A percentile compares a stretch with the other conserved stretches of the same genome.
phyloP scores from a whole-genome alignment of 139 green algal genomes.

The Chlamydomonas sp. region DNA sequence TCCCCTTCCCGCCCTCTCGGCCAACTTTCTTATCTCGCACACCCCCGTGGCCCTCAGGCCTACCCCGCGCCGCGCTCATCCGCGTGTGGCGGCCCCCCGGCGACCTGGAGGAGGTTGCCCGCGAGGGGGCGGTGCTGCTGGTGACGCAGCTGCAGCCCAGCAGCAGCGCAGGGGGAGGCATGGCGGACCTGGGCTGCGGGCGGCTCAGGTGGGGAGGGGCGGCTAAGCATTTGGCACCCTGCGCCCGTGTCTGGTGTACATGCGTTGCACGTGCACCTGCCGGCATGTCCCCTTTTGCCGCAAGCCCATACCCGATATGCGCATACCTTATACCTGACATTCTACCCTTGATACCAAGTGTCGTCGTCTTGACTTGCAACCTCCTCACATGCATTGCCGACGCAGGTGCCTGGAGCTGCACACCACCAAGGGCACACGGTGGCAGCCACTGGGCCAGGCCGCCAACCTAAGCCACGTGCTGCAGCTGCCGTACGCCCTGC shows the following conservation, averaged over 20 bases:
- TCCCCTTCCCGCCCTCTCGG: too few species aligned
- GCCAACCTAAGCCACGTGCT: constrained; percentile 9
- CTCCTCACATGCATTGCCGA: too few species aligned
- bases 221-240: too few species aligned
- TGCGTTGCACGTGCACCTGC: too few species aligned
- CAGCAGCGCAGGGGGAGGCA: neutral
- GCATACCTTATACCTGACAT: too few species aligned
- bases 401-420: neutral
- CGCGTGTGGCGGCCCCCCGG: constrained; percentile 10
- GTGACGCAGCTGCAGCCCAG: neutral
- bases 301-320: too few species aligned
- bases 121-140: constrained; percentile 32
- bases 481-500: neutral
- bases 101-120: constrained; percentile 15
- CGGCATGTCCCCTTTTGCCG: too few species aligned
- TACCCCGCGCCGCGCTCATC: neutral
- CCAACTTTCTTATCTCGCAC: too few species aligned
- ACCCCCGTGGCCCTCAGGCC: neutral
- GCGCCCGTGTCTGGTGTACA: too few species aligned
- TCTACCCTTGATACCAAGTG: too few species aligned
- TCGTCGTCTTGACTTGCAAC: too few species aligned
- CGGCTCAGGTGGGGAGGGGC: neutral
- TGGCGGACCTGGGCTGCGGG: neutral
- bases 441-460: neutral
- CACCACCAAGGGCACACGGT: neutral